These are phyloP conservation scores for Yamadazyma epiphylla DNA, from an alignment of 1,139 yeast genomes.

Conservation along the genomic window DNA sequence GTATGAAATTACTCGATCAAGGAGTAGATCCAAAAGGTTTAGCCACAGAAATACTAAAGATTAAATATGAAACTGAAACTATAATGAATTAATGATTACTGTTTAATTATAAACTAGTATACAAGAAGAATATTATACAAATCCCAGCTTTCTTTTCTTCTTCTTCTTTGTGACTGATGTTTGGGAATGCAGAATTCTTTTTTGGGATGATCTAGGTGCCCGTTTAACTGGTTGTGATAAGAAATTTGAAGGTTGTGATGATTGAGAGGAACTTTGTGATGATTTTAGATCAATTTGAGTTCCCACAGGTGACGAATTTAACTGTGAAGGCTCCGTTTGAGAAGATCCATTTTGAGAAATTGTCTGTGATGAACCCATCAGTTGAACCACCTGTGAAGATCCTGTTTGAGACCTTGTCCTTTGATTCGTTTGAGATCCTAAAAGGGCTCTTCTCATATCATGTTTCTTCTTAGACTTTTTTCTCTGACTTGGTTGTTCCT, in stretches of 20 bases:
- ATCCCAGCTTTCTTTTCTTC: conserved; percentile 27
- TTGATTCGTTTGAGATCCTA: conserved; percentile 3
- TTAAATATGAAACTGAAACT: conserved; percentile 24
- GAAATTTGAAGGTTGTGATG: too few species aligned
- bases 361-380: conserved; percentile 2
- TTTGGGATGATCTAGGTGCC: too few species aligned
- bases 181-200: conserved; percentile 8
- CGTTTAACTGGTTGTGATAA: too few species aligned
- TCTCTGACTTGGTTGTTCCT: conserved; percentile 11
- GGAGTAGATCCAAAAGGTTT: conserved; percentile 34
- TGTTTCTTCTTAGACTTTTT: conserved; percentile 5
- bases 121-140: conserved; percentile 17
- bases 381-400: conserved; percentile 4
- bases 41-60: conserved; percentile 23
- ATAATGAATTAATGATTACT: conserved; percentile 9
- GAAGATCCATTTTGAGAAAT: conserved; percentile 2
- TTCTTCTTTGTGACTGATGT: conserved; percentile 17
- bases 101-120: conserved; percentile 2
- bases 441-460: conserved; percentile 6
- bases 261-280: too few species aligned
- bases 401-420: conserved; percentile 3
- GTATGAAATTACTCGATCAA: conserved; percentile 34
- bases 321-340: conserved; percentile 4
- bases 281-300: too few species aligned
- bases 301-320: conserved; percentile 6